Percentiles rank a stretch among this genome's conserved stretches.
These are phyloP conservation scores for Novymonas esmeraldas DNA, from an alignment of 208 protist genomes.

Conservation along the genomic window DNA sequence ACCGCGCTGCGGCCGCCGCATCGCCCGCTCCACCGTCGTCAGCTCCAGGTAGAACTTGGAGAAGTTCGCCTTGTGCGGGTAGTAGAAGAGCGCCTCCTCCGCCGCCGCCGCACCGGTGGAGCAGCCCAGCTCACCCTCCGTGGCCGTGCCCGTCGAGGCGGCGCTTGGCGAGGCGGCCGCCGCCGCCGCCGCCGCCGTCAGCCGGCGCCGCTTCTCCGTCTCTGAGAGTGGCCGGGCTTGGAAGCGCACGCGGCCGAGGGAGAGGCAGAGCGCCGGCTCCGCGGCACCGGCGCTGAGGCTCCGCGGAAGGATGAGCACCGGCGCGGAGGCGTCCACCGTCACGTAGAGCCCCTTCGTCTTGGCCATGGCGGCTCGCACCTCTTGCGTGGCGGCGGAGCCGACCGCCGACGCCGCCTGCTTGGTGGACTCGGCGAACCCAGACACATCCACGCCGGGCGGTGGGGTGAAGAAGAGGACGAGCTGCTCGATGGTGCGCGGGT, in stretches of 20 bases:
- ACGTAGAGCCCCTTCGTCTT: conserved; percentile 67
- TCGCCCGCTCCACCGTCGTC: conserved; percentile 62
- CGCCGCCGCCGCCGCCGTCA: conserved; percentile 10
- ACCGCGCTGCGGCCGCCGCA: conserved; percentile 56
- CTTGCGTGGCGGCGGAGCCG: conserved; percentile 60
- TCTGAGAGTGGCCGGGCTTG: conserved; percentile 66
- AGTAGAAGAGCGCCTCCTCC: conserved; percentile 74
- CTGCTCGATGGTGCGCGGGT: conserved; percentile 61
- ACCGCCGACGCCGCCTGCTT: conserved; percentile 52
- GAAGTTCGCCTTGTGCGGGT: conserved; percentile 70
- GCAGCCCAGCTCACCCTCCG: background rate
- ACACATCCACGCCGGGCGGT: conserved; percentile 65
- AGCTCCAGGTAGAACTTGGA: conserved; percentile 81
- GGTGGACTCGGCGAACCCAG: conserved; percentile 45
- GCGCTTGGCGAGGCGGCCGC: background rate
- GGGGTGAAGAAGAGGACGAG: conserved; percentile 68
- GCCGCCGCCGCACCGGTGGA: conserved; percentile 10
- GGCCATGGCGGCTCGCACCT: conserved; percentile 62
- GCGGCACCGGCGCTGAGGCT: conserved; percentile 38
- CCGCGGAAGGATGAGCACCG: conserved; percentile 73
- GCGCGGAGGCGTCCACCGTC: conserved; percentile 73
- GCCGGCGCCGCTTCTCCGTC: conserved; percentile 55
- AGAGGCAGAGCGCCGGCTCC: conserved; percentile 67
- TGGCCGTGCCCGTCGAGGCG: background rate
- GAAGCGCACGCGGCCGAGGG: conserved; percentile 72